phyloP scores from a whole-genome alignment of 352 stramenopile genomes.

The Bremia lactucae region DNA sequence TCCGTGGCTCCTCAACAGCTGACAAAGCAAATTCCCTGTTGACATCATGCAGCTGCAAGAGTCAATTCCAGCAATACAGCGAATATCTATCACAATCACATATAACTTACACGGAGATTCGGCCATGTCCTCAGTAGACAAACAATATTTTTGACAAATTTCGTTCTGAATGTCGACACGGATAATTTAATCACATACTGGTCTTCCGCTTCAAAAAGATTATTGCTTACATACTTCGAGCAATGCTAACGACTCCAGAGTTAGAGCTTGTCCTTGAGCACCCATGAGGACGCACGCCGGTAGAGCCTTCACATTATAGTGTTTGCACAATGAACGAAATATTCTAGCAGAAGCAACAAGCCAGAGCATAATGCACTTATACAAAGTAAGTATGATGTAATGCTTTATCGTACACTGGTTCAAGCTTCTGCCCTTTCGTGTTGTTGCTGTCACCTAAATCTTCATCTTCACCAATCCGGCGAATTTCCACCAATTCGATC shows the following conservation, averaged over 20 bases:
- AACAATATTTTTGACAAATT: no score
- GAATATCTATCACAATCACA: no score
- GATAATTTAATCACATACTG: background rate
- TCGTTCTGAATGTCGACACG: constrained; percentile 9
- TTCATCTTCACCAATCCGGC: background rate
- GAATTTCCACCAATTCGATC: constrained; percentile 20
- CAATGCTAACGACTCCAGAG: constrained; percentile 1
- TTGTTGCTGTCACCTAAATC: background rate
- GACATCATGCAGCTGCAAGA: background rate
- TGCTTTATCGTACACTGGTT: constrained; percentile 11
- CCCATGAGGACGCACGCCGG: constrained; percentile 26
- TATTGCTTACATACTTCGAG: constrained; percentile 5
- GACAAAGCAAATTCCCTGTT: constrained; percentile 14
- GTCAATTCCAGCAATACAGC: background rate
- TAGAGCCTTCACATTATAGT: constrained; percentile 29
- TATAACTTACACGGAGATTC: no score
- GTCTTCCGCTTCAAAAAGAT: background rate
- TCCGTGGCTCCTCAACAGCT: constrained; percentile 7
- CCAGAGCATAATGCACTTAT: background rate
- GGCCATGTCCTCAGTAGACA: background rate
- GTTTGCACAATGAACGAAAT: constrained; percentile 34
- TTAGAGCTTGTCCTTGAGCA: constrained; percentile 10
- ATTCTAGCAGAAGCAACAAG: constrained; percentile 9
- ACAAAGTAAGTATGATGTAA: background rate
- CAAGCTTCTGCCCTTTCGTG: constrained; percentile 11